Base-by-base conservation (phyloP, 2,329 filamentous ascomycete species). In the Talaromyces sp. region DNA sequence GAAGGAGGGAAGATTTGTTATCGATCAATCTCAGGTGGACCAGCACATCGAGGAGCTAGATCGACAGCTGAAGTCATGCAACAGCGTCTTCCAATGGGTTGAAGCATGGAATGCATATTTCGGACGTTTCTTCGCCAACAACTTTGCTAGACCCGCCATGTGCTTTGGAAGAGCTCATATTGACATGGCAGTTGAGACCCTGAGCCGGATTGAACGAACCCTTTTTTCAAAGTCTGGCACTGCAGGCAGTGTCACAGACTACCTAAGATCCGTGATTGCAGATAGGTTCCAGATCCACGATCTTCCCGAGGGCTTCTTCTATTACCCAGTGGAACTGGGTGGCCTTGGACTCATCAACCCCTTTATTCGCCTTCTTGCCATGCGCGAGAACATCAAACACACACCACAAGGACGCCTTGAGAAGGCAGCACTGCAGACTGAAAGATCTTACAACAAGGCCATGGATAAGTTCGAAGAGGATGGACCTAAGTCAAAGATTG, bases 31-130 rank as follows among this genome's bases (percentile, higher is more conserved):
- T 0, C 77, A 83, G 70, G 82, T 88, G 0, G 79, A 86, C 55
- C 69, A 75, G 22, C 85, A 88, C 56, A 82, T 86, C 49, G 65
- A 74, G 2, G 84, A 88, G 63, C 77, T 88, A 3, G 75, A 76
- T 29, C 77, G 75, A 3, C 85, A 88, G 59, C 79, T 88, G 4
- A 72, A 74, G 5, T 75, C 78, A 22, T 81, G 79, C 54, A 77
- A 78, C 53, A 84, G 79, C 54, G 70, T 86, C 6, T 82, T 86
- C 55, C 73, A 79, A 22, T 86, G 81, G 77, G 77, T 86, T 3
- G 78, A 85, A 58, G 82, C 81, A 0, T 86, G 82, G 77, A 86
- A 86, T 60, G 79, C 75, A 35, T 85, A 84, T 62, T 77, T 81
- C 27, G 75, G 74, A 7, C 75, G 78, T 1, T 86, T 85, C 66